Percentiles rank a stretch among this genome's conserved stretches.
phyloP scores from a whole-genome alignment of 768 basidiomycete genomes.

The Tylopilus vinaceipallidus region DNA sequence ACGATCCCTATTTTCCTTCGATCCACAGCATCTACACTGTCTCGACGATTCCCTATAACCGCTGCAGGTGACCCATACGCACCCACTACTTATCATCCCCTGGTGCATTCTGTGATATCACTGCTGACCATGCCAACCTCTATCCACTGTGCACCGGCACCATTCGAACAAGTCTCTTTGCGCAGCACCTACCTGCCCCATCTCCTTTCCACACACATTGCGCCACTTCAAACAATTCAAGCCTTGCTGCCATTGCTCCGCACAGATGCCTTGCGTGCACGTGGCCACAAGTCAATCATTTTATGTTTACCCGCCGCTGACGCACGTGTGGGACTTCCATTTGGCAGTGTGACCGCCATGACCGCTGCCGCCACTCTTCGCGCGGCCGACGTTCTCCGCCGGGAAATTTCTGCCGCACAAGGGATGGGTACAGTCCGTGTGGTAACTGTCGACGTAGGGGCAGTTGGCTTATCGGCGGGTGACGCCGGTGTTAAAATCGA shows the following conservation, averaged over 20 bases:
- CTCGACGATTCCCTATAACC: constrained; percentile 78
- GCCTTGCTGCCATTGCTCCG: constrained; percentile 75
- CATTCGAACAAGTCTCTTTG: constrained; percentile 69
- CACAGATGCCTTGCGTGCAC: constrained; percentile 54
- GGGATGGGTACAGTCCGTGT: constrained; percentile 55
- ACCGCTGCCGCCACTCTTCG: constrained; percentile 70
- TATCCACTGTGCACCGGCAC: constrained; percentile 43
- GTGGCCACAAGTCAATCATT: constrained; percentile 49
- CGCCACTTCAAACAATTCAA: constrained; percentile 75
- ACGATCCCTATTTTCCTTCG: constrained; percentile 76
- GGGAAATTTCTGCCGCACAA: constrained; percentile 68
- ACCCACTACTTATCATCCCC: constrained; percentile 60
- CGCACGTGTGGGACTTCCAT: constrained; percentile 74
- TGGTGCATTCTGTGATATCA: constrained; percentile 77
- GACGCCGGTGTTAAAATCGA: constrained; percentile 40
- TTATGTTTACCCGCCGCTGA: constrained; percentile 75
- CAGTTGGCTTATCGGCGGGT: constrained; percentile 33
- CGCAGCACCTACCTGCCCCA: constrained; percentile 64
- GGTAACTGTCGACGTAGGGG: constrained; percentile 72
- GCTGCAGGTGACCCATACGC: constrained; percentile 79
- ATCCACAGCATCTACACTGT: constrained; percentile 75
- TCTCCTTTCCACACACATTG: constrained; percentile 71
- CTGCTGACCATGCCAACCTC: constrained; percentile 59
- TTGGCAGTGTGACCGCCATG: constrained; percentile 64
- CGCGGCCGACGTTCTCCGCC: constrained; percentile 68